Base-by-base conservation (phyloP, 2,329 filamentous ascomycete genomes). In the Tolypocladium tropicale region DNA sequence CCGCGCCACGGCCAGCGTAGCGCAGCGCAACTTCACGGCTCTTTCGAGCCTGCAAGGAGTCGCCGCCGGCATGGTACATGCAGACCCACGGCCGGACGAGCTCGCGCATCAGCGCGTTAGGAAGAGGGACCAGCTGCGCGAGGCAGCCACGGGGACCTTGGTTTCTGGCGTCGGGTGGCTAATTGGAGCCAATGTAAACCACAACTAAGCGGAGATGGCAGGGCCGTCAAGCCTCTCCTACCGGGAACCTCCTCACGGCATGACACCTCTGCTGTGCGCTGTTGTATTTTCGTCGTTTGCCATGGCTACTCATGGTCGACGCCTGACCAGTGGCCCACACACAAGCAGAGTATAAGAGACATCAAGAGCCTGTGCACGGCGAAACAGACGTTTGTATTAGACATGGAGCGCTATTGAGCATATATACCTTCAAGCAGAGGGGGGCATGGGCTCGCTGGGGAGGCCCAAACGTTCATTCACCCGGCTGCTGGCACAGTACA, bases 121-220 rank as follows among this genome's bases (percentile, higher is more conserved):
- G 63, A 92, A 86, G 74, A 79, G 89, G 62, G 89, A 93, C 67
- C 85, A 87, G 68, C 64, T 88, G 43, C 76, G 82, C 60, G 84
- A 86, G 58, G 84, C 79, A 37, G 84, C 85, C 10, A 82, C 85
- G 55, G 83, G 82, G n/a, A 84, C 83, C 1, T 67, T 88, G 51
- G 84, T 85, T 3, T 83, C 81, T 48, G 82, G 85, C 21, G 80
- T 88, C 28, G 84, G 85, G 0, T 88, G 85, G 85, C 68, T 88
- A 51, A 79, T 88, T 57, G 82, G 82, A 7, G 84, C 83, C n/a
- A 72, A 69, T 55, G 62, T 66, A 1, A 67, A 60, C 41, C 63
- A 67, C 46, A 56, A 37, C 37, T 33, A 21, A 28, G 33, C 21
- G 23, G 54, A 46, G n/a, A 30, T 32, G 23, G 28, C 11, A 21